Base-by-base conservation (phyloP, 1,284 basidiomycete species). In the Xerocomus cyaneibrunnescens region DNA sequence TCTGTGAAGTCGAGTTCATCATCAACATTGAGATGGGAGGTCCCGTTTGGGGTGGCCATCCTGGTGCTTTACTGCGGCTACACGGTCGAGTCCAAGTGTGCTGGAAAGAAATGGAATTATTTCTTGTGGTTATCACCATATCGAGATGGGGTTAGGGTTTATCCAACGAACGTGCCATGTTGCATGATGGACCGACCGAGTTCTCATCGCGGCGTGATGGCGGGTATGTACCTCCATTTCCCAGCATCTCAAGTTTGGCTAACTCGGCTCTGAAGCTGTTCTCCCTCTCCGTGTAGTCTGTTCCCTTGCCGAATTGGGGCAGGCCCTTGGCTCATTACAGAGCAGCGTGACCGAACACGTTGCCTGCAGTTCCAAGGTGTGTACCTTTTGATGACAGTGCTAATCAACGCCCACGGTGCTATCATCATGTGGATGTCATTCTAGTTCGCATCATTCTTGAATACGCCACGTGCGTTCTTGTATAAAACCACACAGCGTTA, bases 1-100 rank as follows among this genome's bases (percentile, higher is more conserved):
- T 98, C 95, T 50, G 88, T 84, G 70, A 89, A 98, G 71, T 98
- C 92, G 60, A 97, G 92, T 52, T 84, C 87, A 51, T 90, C 86
- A 57, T 85, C 81, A 53, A 71, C 62, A 57, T 72, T 60, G 43
- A 67, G 65, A 54, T 69, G 64, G 28, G 56, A 56, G 25, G 55
- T 62, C 51, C 66, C 70, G 55, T 70, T 64, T 38, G 61, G 56
- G 51, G 58, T 38, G 42, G 64, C 53, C 66, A 68, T 72, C 48
- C 50, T 52, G 50, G 46, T 21, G 31, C 28, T 28, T 23, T 22
- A 25, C 16, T 22, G 13, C n/a, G n/a, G n/a, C 14, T 28, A 30
- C 7, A 8, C 13, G 23, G 38, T 36, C 37, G 22, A 42, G 34
- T 35, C 30, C 12, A 35, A 31, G 32, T 7, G 27, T 19, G 17